These are phyloP conservation scores for Heliosperma pusillum DNA, from an alignment of 148 eudicot species.

Conservation along the genomic window DNA sequence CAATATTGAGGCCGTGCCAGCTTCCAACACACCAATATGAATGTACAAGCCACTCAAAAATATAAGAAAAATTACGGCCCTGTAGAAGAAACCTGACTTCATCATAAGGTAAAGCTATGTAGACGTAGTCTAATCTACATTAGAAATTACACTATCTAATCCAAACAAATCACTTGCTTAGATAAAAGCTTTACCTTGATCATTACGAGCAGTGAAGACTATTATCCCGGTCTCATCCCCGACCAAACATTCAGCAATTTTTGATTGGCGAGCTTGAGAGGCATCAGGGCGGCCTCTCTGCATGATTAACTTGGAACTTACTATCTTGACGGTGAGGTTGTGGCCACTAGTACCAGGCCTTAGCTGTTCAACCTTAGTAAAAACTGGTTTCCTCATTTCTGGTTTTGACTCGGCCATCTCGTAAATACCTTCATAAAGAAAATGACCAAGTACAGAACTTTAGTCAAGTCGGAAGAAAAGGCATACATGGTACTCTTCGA, in stretches of 20 bases:
- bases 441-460: background rate
- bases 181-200: slow-evolving; percentile 41
- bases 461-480: background rate
- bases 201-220: slow-evolving; percentile 61
- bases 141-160: too few species aligned
- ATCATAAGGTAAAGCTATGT: background rate
- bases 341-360: slow-evolving; percentile 53
- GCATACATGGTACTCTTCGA: background rate
- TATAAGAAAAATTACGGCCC: background rate
- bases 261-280: slow-evolving; percentile 37
- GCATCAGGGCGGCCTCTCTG: slow-evolving; percentile 48
- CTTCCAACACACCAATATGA: background rate
- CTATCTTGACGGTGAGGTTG: slow-evolving; percentile 55
- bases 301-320: slow-evolving; percentile 39
- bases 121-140: background rate
- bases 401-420: slow-evolving; percentile 44
- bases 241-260: slow-evolving; percentile 54
- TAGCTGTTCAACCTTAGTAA: slow-evolving; percentile 51
- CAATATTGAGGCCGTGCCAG: background rate
- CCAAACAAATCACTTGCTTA: background rate
- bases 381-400: slow-evolving; percentile 58
- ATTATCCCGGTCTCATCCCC: slow-evolving; percentile 68
- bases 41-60: background rate
- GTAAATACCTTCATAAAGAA: slow-evolving; percentile 13
- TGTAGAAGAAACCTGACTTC: background rate